phyloP scores from a whole-genome alignment of 441 rosid genomes.

The Syzygium malaccense region DNA sequence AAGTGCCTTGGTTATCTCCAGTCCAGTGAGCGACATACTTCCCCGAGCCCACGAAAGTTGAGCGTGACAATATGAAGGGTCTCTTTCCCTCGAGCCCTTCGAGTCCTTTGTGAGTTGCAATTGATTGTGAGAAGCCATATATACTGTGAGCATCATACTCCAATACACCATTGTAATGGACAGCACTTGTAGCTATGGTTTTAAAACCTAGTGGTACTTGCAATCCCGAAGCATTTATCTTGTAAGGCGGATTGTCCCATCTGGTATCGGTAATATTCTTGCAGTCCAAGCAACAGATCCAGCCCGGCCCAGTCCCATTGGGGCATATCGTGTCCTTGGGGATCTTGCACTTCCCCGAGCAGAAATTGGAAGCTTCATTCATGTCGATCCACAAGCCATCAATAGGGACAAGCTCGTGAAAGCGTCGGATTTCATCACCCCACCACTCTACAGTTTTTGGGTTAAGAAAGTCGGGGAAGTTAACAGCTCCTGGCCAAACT shows the following conservation, averaged over 20 bases:
- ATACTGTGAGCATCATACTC: constrained; percentile 94
- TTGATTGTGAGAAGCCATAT: constrained; percentile 81
- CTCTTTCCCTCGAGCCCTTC: constrained; percentile 71
- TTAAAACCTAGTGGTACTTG: constrained; percentile 72
- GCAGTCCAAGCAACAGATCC: constrained; percentile 98
- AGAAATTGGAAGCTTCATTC: constrained; percentile 94
- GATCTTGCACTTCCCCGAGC: constrained; percentile 69
- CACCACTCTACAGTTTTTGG: constrained; percentile 91
- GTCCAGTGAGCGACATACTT: constrained; percentile 96
- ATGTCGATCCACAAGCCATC: constrained; percentile 96
- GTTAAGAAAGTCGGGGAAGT: constrained; percentile 95
- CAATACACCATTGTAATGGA: constrained; percentile 79
- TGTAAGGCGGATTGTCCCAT: constrained; percentile 98
- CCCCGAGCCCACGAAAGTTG: constrained; percentile 92
- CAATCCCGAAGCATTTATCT: constrained; percentile 82
- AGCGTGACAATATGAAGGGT: constrained; percentile 81
- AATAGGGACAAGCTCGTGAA: constrained; percentile 84
- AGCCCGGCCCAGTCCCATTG: constrained; percentile 78
- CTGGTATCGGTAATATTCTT: constrained; percentile 75
- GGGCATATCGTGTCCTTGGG: constrained; percentile 70
- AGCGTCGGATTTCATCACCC: constrained; percentile 86
- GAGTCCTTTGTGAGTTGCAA: constrained; percentile 88
- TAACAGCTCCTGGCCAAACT: constrained; percentile 96
- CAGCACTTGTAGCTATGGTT: constrained; percentile 91
- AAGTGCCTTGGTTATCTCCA: constrained; percentile 89